A percentile compares a stretch with the other conserved stretches of the same genome.
These are phyloP conservation scores for Gentiana straminea DNA, from an alignment of 257 asterid species.

Conservation along the genomic window DNA sequence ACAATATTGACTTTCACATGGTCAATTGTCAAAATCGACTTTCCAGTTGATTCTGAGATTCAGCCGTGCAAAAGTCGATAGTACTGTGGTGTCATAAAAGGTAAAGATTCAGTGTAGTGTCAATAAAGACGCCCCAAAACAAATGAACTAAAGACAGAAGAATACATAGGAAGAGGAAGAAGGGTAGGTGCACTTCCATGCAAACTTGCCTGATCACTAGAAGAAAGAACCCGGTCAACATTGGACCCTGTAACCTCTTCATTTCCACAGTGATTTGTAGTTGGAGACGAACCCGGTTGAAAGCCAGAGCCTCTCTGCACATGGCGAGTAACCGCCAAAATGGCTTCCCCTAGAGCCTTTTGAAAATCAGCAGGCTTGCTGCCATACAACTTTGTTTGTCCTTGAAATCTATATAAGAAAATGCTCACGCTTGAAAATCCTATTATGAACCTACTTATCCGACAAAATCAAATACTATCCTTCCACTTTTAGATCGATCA, in stretches of 20 bases:
- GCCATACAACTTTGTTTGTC: slow-evolving; percentile 85
- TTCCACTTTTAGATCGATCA: not conserved
- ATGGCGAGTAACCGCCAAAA: slow-evolving; percentile 52
- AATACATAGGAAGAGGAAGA: not conserved
- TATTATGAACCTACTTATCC: too few relatives aligned
- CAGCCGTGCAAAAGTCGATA: too few relatives aligned
- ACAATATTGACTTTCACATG: too few relatives aligned
- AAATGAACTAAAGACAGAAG: too few relatives aligned
- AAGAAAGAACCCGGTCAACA: slow-evolving; percentile 50
- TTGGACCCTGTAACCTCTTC: slow-evolving; percentile 77
- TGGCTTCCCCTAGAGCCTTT: slow-evolving; percentile 80
- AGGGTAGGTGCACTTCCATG: slow-evolving; percentile 3
- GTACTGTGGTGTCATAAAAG: too few relatives aligned
- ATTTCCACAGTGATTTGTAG: slow-evolving; percentile 23
- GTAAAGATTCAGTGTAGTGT: too few relatives aligned
- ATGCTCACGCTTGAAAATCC: not conserved
- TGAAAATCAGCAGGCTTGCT: slow-evolving; percentile 73
- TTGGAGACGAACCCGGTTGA: slow-evolving; percentile 31
- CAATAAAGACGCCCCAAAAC: too few relatives aligned
- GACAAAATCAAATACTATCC: slow-evolving; percentile 2
- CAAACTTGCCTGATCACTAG: slow-evolving; percentile 53
- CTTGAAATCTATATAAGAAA: slow-evolving; percentile 62
- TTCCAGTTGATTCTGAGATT: too few relatives aligned
- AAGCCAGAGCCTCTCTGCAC: slow-evolving; percentile 21
- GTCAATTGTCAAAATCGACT: too few relatives aligned